phyloP scores from a whole-genome alignment of 2,329 filamentous ascomycete species.

The Amauroascus verrucosus region DNA sequence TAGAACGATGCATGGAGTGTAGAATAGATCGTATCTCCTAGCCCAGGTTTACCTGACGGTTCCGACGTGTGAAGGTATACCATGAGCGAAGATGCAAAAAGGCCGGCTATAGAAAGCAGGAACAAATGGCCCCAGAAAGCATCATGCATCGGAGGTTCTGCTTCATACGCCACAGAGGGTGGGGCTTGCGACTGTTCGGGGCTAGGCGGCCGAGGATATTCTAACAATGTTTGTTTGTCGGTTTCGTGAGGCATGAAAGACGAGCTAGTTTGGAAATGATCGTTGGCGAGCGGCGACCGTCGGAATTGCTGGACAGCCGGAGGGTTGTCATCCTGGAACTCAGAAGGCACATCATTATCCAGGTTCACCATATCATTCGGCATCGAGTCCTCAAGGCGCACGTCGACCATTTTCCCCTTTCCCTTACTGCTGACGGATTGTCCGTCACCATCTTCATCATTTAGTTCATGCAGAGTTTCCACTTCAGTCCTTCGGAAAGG shows the following conservation, averaged over 20 bases:
- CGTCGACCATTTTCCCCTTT: constrained; percentile 66
- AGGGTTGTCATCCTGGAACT: constrained; percentile 40
- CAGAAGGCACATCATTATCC: constrained; percentile 34
- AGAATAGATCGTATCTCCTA: constrained; percentile 91
- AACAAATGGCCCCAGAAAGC: constrained; percentile 87
- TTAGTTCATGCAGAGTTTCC: constrained; percentile 26
- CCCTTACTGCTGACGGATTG: constrained; percentile 42
- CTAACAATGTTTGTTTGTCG: constrained; percentile 40
- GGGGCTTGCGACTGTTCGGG: constrained; percentile 46
- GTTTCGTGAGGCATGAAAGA: constrained; percentile 42
- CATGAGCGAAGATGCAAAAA: constrained; percentile 80
- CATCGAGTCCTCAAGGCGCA: constrained; percentile 63
- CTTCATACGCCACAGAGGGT: constrained; percentile 48
- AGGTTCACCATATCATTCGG: constrained; percentile 37
- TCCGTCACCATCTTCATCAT: constrained; percentile 22
- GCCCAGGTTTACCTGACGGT: constrained; percentile 50
- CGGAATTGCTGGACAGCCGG: constrained; percentile 48
- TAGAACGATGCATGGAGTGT: constrained; percentile 78
- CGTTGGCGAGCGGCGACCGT: constrained; percentile 33
- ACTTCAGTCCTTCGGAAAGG: constrained; percentile 17
- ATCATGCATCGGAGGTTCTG: constrained; percentile 71
- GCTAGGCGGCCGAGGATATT: constrained; percentile 39
- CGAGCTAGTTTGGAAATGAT: constrained; percentile 31
- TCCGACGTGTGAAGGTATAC: constrained; percentile 80
- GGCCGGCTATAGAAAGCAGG: constrained; percentile 68